Evolutionary conservation across 495 filamentous ascomycete genomes (phyloP), one percentile per base, ranked within the genome.

Genomic region (Peziza echinospora): DNA sequence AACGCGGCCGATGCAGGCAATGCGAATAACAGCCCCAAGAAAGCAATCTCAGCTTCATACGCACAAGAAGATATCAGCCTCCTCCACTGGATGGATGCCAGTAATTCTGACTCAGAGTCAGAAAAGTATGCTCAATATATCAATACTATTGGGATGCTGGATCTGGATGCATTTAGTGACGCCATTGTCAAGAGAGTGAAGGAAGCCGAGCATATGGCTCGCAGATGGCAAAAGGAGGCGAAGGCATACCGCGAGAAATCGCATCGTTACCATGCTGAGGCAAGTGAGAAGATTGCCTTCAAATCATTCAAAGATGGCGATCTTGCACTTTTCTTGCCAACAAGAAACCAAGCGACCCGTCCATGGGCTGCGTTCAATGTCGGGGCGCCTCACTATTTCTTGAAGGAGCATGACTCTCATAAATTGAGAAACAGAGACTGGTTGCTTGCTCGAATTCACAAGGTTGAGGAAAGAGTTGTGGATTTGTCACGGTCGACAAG

Each of bases 331-430:
- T 99, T 99, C 67, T 68, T 96, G 10, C 89, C 89, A 0, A 99
- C 89, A 0, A 69, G 85, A 21, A 94, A 96, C 52, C 85, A 93
- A 59, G 79, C 78, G 21, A 89, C 84, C 5, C 77, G 89, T 8
- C 85, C 89, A 3, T 99, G 89, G 89, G 89, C 89, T 4, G 89
- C 91, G 3, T 99, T 99, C 67, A 99, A 99, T 57, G 78, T 96
- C 41, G 84, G 84, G 0, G 87, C 84, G 44, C 89, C 89, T 11
- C 89, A 99, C 61, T 94, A 84, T 64, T 99, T 99, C 65, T 67
- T 99, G 0, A 79, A 84, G 24, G 89, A 99, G 61, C 83, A 91
- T 61, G 85, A 93, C 47, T 67, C 69, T 0, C 91, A 96, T 56
- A 80, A 84, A 48, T 69, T 99, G 10, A 69, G 76, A 34, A 73